These are phyloP conservation scores for Beauveria australis DNA, from an alignment of 2,329 filamentous ascomycete species.

Conservation along the genomic window DNA sequence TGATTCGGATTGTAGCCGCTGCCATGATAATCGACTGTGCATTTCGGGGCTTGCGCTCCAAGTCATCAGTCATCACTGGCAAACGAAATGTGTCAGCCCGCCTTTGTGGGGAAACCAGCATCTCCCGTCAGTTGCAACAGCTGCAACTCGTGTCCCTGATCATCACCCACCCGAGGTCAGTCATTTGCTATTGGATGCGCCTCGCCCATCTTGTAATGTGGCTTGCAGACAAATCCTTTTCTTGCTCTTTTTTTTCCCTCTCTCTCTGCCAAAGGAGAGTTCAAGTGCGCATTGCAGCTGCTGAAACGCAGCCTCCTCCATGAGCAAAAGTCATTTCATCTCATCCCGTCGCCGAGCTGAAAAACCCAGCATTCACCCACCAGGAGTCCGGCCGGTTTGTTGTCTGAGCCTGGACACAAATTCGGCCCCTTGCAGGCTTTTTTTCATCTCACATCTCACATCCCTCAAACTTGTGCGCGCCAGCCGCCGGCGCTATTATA, in stretches of 20 bases:
- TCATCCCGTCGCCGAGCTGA: no score
- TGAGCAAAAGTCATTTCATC: not conserved
- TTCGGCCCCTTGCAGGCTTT: not conserved
- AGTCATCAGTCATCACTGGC: not conserved
- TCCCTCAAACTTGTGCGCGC: not conserved
- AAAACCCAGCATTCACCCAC: no score
- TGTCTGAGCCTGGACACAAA: no score
- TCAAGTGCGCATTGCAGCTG: not conserved
- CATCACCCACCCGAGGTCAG: no score
- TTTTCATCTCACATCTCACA: not conserved
- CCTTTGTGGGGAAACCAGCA: not conserved
- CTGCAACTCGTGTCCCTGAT: no score
- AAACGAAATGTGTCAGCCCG: not conserved
- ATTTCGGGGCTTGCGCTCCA: not conserved
- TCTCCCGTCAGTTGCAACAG: no score
- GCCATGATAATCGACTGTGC: not conserved
- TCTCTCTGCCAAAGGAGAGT: not conserved
- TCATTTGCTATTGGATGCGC: no score
- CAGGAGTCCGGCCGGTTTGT: no score
- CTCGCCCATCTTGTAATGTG: no score
- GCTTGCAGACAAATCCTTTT: no score
- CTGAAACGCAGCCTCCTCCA: not conserved
- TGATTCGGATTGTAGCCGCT: not conserved
- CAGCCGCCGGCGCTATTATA: not conserved
- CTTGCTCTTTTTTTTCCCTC: no score